Conservation (phyloP, 768 basidiomycete genomes). For the Leccinellum albellum region DNA sequence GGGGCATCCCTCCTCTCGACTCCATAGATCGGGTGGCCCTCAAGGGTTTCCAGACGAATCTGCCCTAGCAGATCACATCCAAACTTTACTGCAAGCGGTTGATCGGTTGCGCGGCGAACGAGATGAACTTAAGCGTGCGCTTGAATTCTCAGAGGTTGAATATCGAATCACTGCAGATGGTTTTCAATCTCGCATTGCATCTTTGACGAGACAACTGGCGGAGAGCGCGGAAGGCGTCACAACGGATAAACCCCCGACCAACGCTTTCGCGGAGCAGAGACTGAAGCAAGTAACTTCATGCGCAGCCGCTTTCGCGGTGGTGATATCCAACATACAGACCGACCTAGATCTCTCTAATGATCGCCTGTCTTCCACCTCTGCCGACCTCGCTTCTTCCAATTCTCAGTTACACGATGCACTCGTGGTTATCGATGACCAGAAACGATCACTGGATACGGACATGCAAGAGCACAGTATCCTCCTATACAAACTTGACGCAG, state of each 20-base stretch:
- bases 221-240: conserved; percentile 18
- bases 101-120: conserved; percentile 67
- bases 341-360: conserved; percentile 23
- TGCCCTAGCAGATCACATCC: conserved; percentile 40
- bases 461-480: conserved; percentile 24
- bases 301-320: conserved; percentile 35
- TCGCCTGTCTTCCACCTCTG: conserved; percentile 6
- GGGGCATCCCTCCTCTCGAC: background rate
- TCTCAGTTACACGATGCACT: conserved; percentile 15
- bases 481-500: conserved; percentile 32
- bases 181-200: conserved; percentile 47
- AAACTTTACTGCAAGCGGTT: conserved; percentile 56
- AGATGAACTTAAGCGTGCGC: conserved; percentile 55
- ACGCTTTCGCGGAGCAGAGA: conserved; percentile 7
- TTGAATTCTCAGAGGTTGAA: conserved; percentile 69
- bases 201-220: conserved; percentile 24
- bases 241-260: background rate
- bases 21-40: background rate
- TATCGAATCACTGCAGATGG: conserved; percentile 61
- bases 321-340: conserved; percentile 38
- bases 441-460: conserved; percentile 9
- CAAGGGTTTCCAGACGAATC: conserved; percentile 17
- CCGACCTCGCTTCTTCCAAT: conserved; percentile 14
- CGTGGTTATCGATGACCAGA: conserved; percentile 19
- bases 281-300: conserved; percentile 33